Evolutionary conservation across 345 rosid genomes (phyloP).

Genomic region (Camelina laxa): DNA sequence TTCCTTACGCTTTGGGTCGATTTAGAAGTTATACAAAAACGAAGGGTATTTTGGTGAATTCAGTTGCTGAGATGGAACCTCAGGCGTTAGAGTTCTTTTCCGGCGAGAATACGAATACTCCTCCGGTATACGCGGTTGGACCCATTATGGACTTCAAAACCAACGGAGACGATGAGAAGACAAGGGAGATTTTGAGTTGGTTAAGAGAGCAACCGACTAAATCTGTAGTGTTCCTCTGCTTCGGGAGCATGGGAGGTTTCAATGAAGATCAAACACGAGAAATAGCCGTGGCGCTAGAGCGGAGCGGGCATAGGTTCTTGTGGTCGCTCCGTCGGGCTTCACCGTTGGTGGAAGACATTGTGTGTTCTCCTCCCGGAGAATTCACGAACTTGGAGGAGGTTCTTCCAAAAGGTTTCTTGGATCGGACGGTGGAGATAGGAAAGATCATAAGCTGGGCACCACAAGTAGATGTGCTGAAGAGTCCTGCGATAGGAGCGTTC

Average conservation of each 20-base stretch:
- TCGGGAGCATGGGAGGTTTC: conserved; percentile 70
- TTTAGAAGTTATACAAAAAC: conserved; percentile 30
- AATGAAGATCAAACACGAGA: conserved; percentile 52
- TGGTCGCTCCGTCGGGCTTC: conserved; percentile 57
- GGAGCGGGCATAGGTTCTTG: conserved; percentile 52
- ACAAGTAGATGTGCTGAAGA: conserved; percentile 48
- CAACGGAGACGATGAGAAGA: neutral
- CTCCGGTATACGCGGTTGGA: conserved; percentile 54
- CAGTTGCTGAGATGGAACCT: conserved; percentile 52
- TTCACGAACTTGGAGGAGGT: conserved; percentile 37
- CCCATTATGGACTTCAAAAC: conserved; percentile 51
- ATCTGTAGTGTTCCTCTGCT: conserved; percentile 67
- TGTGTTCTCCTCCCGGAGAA: conserved; percentile 23
- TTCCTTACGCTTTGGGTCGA: neutral
- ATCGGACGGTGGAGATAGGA: conserved; percentile 47
- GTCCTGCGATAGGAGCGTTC: conserved; percentile 52
- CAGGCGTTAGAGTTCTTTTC: conserved; percentile 34
- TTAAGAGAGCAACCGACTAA: conserved; percentile 52
- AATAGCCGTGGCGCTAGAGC: conserved; percentile 54
- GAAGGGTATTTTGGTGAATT: conserved; percentile 55
- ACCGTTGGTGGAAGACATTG: neutral
- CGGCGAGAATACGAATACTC: neutral
- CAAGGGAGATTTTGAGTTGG: conserved; percentile 49
- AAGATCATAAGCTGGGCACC: conserved; percentile 64
- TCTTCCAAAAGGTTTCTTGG: conserved; percentile 53